Evolutionary conservation across 352 stramenopile genomes (phyloP).

Genomic region (Vaucheria bursata): DNA sequence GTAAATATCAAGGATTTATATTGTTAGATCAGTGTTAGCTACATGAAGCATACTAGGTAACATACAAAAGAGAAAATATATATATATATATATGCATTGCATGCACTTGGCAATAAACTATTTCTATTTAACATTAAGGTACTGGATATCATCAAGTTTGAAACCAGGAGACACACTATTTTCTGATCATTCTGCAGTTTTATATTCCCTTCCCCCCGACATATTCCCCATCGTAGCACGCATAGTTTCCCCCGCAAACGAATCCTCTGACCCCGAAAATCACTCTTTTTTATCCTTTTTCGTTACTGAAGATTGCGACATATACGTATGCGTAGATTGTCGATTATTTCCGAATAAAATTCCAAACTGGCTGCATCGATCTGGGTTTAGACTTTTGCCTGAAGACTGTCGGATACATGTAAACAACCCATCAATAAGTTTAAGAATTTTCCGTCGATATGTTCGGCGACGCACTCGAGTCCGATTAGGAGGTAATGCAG

Average conservation of each 20-base stretch:
- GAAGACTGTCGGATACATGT: conserved; percentile 8
- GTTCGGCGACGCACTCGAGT: conserved; percentile 27
- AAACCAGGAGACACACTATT: background rate
- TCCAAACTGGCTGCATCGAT: conserved; percentile 29
- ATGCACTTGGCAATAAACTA: no score
- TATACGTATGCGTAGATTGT: conserved; percentile 40
- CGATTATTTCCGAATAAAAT: conserved; percentile 13
- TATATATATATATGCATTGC: no score
- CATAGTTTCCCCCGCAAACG: conserved; percentile 28
- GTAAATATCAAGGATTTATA: no score
- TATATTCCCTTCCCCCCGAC: background rate
- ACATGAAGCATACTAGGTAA: no score
- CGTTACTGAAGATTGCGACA: conserved; percentile 28
- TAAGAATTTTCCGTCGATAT: conserved; percentile 23
- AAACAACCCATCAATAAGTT: conserved; percentile 18
- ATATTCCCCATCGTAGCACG: background rate
- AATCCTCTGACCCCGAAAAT: conserved; percentile 34
- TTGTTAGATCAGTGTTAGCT: no score
- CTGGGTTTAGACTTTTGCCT: conserved; percentile 32
- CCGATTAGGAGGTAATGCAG: conserved; percentile 11
- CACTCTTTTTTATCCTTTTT: conserved; percentile 42
- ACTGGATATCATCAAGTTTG: background rate
- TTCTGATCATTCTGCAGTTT: background rate
- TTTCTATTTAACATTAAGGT: background rate
- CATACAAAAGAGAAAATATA: no score